phyloP scores from a whole-genome alignment of 2,329 filamentous ascomycete species.

The Ilyonectria destructans region DNA sequence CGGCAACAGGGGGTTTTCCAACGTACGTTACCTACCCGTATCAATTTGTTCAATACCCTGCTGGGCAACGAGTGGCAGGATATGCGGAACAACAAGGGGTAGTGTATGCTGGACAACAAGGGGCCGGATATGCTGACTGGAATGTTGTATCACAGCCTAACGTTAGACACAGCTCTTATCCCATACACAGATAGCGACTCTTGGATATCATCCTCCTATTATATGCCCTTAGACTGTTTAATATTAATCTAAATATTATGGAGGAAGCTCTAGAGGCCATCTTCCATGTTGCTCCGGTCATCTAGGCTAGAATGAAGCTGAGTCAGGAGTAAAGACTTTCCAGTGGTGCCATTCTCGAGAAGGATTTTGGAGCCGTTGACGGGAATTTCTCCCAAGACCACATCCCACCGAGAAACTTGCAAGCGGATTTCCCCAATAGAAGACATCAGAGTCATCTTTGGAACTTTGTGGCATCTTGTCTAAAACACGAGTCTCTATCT shows the following conservation, averaged over 20 bases:
- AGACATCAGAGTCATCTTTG: background rate
- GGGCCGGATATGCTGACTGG: background rate
- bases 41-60: background rate
- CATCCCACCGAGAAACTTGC: conserved; percentile 1
- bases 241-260: too few relatives aligned
- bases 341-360: background rate
- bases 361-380: background rate
- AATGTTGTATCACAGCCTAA: background rate
- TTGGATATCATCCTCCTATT: background rate
- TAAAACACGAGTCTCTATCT: background rate
- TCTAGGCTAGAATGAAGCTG: background rate
- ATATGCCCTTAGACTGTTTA: background rate
- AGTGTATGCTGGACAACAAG: too few relatives aligned
- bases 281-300: background rate
- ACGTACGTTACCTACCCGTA: background rate
- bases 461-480: conserved; percentile 11
- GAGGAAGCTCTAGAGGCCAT: background rate
- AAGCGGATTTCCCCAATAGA: background rate
- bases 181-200: background rate
- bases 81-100: too few relatives aligned
- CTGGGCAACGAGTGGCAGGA: background rate
- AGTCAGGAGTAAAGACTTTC: background rate
- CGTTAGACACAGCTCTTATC: background rate
- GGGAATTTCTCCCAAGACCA: too few relatives aligned
- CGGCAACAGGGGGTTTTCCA: background rate